Conservation (phyloP, 768 basidiomycete genomes). For the Suillus ampliporus region DNA sequence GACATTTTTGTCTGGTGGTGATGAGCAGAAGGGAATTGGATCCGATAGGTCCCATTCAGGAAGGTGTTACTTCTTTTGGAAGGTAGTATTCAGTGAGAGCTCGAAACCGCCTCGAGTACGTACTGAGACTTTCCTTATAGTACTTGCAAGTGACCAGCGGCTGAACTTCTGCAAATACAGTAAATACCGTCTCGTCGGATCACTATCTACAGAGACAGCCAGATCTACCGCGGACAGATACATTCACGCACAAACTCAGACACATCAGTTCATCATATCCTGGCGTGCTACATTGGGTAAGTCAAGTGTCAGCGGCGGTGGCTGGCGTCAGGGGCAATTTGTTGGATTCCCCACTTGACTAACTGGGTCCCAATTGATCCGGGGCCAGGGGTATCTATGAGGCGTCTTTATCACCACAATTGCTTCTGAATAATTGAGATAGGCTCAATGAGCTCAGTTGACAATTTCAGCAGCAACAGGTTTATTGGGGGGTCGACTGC, state of each 20-base stretch:
- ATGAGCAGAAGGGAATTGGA: constrained; percentile 18
- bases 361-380: background rate
- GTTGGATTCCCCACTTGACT: background rate
- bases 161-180: background rate
- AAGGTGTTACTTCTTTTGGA: constrained; percentile 23
- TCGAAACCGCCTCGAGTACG: background rate
- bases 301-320: background rate
- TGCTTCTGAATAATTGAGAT: background rate
- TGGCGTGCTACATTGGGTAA: background rate
- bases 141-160: background rate
- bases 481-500: background rate
- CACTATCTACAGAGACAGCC: background rate
- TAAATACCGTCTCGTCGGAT: background rate
- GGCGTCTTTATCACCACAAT: too few species aligned
- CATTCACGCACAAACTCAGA: background rate
- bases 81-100: constrained; percentile 21
- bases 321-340: background rate
- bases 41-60: constrained; percentile 14
- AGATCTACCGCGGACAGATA: background rate
- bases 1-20: constrained; percentile 6
- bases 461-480: background rate
- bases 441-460: background rate
- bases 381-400: background rate
- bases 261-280: background rate
- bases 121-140: background rate